A percentile compares a stretch with the other conserved stretches of the same genome.
Conservation (phyloP, 495 filamentous ascomycete genomes). For the Aspergillus mulundensis region DNA sequence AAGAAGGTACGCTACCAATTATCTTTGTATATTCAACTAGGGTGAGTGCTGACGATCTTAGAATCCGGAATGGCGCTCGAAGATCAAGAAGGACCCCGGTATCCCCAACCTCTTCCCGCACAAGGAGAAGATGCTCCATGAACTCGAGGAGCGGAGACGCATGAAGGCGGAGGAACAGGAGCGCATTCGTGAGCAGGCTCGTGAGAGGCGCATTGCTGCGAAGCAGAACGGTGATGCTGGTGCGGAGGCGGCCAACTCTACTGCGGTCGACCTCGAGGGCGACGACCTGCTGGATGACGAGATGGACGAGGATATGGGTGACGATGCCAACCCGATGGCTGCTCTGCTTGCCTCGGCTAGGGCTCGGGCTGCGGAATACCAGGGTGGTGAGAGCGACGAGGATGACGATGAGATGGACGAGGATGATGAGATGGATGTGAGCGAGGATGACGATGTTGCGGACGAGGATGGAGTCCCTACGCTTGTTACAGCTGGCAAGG, state of each 20-base stretch:
- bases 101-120: slow-evolving; percentile 97
- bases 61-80: slow-evolving; percentile 92
- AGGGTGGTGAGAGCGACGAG: slow-evolving; percentile 58
- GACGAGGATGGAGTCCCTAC: slow-evolving; percentile 20
- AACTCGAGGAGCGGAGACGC: slow-evolving; percentile 85
- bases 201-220: slow-evolving; percentile 52
- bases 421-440: slow-evolving; percentile 48
- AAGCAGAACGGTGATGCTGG: slow-evolving; percentile 31
- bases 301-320: slow-evolving; percentile 51
- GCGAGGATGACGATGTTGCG: slow-evolving; percentile 40
- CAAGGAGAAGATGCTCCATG: slow-evolving; percentile 89
- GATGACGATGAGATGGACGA: slow-evolving; percentile 58
- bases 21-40: not conserved
- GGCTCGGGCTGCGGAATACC: slow-evolving; percentile 77
- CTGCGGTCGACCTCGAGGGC: slow-evolving; percentile 40
- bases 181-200: slow-evolving; percentile 66
- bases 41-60: slow-evolving; percentile 21
- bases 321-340: slow-evolving; percentile 82
- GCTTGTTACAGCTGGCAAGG: slow-evolving; percentile 43
- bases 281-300: slow-evolving; percentile 51
- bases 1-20: slow-evolving; percentile 57
- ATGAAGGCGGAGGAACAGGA: slow-evolving; percentile 75
- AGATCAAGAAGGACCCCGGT: slow-evolving; percentile 92
- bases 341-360: slow-evolving; percentile 87
- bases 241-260: slow-evolving; percentile 29